Evolutionary conservation across 805 yeast species (phyloP).

Genomic region (Kodamaea kaohsiungensis): DNA sequence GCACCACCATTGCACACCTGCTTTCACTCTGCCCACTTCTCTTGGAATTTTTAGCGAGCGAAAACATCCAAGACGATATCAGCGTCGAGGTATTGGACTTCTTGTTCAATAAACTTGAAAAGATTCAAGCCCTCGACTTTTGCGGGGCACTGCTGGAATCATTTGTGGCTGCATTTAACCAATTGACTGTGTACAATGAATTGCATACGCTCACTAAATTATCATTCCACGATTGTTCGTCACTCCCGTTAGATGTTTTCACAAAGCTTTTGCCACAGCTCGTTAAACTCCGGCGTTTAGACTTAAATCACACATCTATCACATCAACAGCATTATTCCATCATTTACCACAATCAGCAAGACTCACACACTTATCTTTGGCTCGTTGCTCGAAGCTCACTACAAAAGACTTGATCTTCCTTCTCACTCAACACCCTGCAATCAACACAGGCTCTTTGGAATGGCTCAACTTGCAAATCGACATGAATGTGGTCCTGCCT

Average conservation of each 20-base stretch:
- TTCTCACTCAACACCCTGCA: slow-evolving; percentile 73
- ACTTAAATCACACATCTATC: slow-evolving; percentile 78
- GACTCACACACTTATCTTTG: slow-evolving; percentile 71
- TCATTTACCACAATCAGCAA: slow-evolving; percentile 53
- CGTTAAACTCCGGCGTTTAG: slow-evolving; percentile 62
- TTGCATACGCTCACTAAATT: slow-evolving; percentile 40
- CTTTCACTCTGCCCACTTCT: slow-evolving; percentile 64
- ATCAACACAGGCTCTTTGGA: slow-evolving; percentile 47
- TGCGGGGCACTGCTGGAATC: slow-evolving; percentile 78
- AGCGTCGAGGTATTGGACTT: slow-evolving; percentile 55
- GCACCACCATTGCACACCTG: slow-evolving; percentile 65
- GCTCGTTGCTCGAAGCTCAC: slow-evolving; percentile 59
- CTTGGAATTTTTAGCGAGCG: slow-evolving; percentile 79
- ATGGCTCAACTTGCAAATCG: slow-evolving; percentile 70
- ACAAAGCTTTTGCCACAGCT: slow-evolving; percentile 58
- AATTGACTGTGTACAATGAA: slow-evolving; percentile 30
- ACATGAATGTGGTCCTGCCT: slow-evolving; percentile 61
- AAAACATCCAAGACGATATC: slow-evolving; percentile 81
- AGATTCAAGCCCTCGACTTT: slow-evolving; percentile 73
- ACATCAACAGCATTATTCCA: slow-evolving; percentile 59
- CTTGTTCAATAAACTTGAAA: slow-evolving; percentile 54
- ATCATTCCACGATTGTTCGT: slow-evolving; percentile 88
- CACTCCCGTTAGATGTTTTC: slow-evolving; percentile 60
- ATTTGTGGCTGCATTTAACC: slow-evolving; percentile 60
- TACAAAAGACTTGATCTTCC: slow-evolving; percentile 68